phyloP scores from a whole-genome alignment of 495 filamentous ascomycete species.

The Pyrenula massariospora region DNA sequence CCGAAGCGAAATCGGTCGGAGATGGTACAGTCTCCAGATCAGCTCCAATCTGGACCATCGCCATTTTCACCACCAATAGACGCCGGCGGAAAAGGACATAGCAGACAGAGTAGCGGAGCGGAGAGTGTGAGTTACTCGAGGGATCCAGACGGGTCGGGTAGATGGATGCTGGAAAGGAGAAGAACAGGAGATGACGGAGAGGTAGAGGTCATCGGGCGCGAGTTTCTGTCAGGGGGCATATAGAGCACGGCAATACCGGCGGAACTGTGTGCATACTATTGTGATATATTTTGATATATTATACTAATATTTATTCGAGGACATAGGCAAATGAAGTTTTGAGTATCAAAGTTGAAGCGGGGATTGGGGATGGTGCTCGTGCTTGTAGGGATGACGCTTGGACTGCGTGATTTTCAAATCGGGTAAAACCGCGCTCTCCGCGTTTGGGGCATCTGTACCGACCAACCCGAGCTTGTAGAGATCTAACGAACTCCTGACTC shows the following conservation, averaged over 20 bases:
- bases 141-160: conserved; percentile 31
- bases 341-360: too few relatives aligned
- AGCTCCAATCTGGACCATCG: not conserved
- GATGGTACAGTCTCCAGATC: not conserved
- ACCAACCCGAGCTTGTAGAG: too few relatives aligned
- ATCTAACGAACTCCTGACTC: too few relatives aligned
- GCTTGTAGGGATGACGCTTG: too few relatives aligned
- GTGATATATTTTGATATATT: too few relatives aligned
- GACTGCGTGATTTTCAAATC: too few relatives aligned
- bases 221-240: conserved; percentile 16
- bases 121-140: conserved; percentile 48
- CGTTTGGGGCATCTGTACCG: too few relatives aligned
- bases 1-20: not conserved
- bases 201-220: conserved; percentile 30
- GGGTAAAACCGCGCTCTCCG: too few relatives aligned
- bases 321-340: too few relatives aligned
- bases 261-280: too few relatives aligned
- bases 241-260: not conserved
- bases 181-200: conserved; percentile 40
- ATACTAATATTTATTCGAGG: too few relatives aligned
- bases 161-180: conserved; percentile 46
- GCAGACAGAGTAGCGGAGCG: conserved; percentile 25
- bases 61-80: not conserved
- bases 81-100: conserved; percentile 9
- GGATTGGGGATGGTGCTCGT: too few relatives aligned